These are phyloP conservation scores for Calonectria multiphialidica DNA, from an alignment of 2,329 filamentous ascomycete genomes.

Conservation along the genomic window DNA sequence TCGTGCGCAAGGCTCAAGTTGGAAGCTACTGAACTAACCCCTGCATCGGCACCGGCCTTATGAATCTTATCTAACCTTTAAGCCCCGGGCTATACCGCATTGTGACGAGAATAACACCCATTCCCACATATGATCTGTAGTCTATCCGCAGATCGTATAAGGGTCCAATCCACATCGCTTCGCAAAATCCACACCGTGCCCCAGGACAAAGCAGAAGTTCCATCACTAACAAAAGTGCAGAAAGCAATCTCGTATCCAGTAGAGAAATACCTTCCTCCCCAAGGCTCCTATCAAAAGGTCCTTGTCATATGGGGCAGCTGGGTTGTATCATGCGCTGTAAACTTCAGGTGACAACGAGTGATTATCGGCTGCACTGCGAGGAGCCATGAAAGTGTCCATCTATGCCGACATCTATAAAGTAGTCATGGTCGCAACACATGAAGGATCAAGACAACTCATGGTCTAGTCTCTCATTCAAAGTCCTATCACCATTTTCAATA, in stretches of 20 bases:
- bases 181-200: not conserved
- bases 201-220: slow-evolving; percentile 21
- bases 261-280: not conserved
- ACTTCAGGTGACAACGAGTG: not conserved
- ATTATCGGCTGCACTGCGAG: not conserved
- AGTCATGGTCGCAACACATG: not conserved
- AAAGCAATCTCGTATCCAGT: not conserved
- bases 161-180: slow-evolving; percentile 5
- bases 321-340: not conserved
- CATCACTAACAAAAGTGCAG: not conserved
- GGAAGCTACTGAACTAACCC: not conserved
- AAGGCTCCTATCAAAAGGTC: slow-evolving; percentile 3
- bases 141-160: not conserved
- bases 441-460: not conserved
- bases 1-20: not conserved
- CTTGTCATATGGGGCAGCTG: slow-evolving; percentile 16
- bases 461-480: not conserved
- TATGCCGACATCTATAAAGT: not conserved
- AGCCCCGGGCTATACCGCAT: not conserved
- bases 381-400: not conserved
- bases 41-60: slow-evolving; percentile 3
- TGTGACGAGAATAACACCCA: not conserved
- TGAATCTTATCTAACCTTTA: slow-evolving; percentile 12
- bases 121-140: not conserved
- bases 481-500: not conserved